Conservation (phyloP, 164 flowering plant genomes). For the Echeveria elegans region DNA sequence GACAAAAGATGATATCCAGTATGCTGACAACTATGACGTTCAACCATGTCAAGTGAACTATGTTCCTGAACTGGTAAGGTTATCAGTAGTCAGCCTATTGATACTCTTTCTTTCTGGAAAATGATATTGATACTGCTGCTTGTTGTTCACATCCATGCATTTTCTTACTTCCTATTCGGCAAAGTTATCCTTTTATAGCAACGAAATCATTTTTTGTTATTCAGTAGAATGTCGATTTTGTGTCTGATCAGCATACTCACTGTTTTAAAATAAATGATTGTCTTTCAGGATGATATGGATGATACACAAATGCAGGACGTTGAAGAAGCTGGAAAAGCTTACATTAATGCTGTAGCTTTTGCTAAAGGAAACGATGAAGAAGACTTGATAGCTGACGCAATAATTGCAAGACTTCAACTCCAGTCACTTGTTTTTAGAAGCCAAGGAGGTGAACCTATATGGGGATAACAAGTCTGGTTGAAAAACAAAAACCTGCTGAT, state of each 20-base stretch:
- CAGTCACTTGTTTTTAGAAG: slow-evolving; percentile 39
- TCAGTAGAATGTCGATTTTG: neutral
- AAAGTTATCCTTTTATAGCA: neutral
- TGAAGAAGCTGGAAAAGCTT: slow-evolving; percentile 70
- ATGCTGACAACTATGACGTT: slow-evolving; percentile 37
- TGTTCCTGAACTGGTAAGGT: slow-evolving; percentile 43
- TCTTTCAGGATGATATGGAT: slow-evolving; percentile 45
- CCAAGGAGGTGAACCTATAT: neutral
- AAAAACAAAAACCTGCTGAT: too few relatives aligned
- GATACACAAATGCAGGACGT: slow-evolving; percentile 41
- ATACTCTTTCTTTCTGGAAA: neutral
- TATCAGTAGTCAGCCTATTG: neutral
- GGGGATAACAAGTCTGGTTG: neutral
- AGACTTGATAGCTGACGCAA: slow-evolving; percentile 54
- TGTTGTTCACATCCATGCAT: neutral
- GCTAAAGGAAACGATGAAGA: slow-evolving; percentile 74
- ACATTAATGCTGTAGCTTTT: slow-evolving; percentile 52
- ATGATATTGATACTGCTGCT: neutral
- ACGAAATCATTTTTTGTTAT: neutral
- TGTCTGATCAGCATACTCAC: neutral
- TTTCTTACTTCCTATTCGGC: neutral
- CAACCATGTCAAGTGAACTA: slow-evolving; percentile 25
- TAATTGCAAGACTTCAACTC: slow-evolving; percentile 51
- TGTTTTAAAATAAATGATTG: too few relatives aligned
- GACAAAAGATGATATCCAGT: slow-evolving; percentile 17